phyloP scores from a whole-genome alignment of 140 eudicot species.

The Senecio squalidus region DNA sequence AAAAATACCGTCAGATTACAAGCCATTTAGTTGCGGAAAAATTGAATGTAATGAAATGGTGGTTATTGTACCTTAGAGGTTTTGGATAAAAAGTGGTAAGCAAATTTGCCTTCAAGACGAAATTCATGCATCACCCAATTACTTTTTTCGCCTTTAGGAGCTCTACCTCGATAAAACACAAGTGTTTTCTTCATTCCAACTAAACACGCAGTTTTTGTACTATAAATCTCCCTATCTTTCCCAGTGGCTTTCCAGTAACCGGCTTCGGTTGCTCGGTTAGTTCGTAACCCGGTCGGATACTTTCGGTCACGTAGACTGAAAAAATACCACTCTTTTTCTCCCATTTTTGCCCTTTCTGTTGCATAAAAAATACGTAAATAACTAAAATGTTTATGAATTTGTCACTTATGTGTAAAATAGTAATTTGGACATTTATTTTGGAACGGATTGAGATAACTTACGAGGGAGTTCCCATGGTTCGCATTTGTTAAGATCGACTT shows the following conservation, averaged over 20 bases:
- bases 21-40: background rate
- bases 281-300: constrained; percentile 87
- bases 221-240: constrained; percentile 83
- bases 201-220: constrained; percentile 56
- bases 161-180: constrained; percentile 89
- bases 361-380: background rate
- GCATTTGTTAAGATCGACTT: constrained; percentile 91
- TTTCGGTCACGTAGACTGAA: constrained; percentile 89
- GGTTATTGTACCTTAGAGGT: constrained; percentile 53
- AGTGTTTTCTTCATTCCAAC: constrained; percentile 98
- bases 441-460: background rate
- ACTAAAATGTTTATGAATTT: too few species aligned
- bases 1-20: background rate
- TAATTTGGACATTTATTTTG: background rate
- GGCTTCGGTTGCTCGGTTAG: constrained; percentile 87
- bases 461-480: constrained; percentile 99
- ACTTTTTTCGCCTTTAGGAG: constrained; percentile 92
- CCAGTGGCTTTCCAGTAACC: constrained; percentile 99
- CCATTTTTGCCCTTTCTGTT: constrained; percentile 84
- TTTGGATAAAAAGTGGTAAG: constrained; percentile 64
- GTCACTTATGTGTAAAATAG: background rate
- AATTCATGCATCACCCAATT: constrained; percentile 98
- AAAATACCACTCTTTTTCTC: constrained; percentile 96
- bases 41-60: background rate
- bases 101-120: constrained; percentile 94